A percentile compares a stretch with the other conserved stretches of the same genome.
Evolutionary conservation across 2,329 filamentous ascomycete species (phyloP).

Genomic region (Thelonectria rubi): DNA sequence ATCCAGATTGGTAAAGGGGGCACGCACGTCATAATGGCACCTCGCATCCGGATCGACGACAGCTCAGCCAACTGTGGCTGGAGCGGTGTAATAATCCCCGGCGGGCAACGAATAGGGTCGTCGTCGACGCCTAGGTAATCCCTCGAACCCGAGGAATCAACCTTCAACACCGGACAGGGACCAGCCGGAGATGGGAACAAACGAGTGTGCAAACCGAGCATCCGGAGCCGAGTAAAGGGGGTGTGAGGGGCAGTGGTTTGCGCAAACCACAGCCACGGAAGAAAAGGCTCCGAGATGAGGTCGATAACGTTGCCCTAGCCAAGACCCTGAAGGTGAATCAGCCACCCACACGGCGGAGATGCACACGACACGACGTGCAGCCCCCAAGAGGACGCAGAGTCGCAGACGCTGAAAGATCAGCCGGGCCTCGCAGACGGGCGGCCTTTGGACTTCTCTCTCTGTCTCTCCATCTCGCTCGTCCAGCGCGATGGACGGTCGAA

Average conservation of each 20-base stretch:
- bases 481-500: conserved; percentile 5
- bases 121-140: conserved; percentile 16
- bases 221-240: conserved; percentile 37
- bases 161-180: conserved; percentile 28
- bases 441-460: background rate
- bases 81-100: conserved; percentile 31
- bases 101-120: conserved; percentile 22
- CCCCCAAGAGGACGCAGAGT: background rate
- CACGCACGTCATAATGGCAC: conserved; percentile 38
- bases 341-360: conserved; percentile 28
- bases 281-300: conserved; percentile 38
- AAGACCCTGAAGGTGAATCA: conserved; percentile 24
- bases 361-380: background rate
- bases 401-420: background rate
- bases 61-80: conserved; percentile 39
- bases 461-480: conserved; percentile 5
- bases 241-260: conserved; percentile 28
- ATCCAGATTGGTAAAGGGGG: conserved; percentile 39
- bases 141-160: conserved; percentile 20
- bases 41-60: conserved; percentile 35
- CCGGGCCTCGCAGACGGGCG: too few relatives aligned
- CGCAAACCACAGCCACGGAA: conserved; percentile 22
- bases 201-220: conserved; percentile 34
- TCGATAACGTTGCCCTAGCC: conserved; percentile 29
- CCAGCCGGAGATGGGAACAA: conserved; percentile 33